Base-by-base conservation (phyloP, 257 asterid species). In the Coffea eugenioides region DNA sequence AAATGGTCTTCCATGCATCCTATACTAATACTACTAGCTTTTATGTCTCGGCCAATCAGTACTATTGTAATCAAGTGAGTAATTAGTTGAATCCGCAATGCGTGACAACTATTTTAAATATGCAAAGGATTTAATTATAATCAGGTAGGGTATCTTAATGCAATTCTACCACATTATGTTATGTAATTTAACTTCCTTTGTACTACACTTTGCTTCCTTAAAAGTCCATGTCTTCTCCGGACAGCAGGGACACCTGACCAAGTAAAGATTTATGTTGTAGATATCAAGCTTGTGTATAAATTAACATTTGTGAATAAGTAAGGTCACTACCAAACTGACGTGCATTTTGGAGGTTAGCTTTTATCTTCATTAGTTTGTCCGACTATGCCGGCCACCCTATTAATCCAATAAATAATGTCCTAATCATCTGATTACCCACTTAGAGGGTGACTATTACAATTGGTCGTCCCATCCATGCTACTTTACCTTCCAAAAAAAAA, bases 381-480 rank as follows among this genome's bases (percentile, higher is more conserved):
- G 62, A 84, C 87, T 87, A 86, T 88, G 97, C 97, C 96, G 97
- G 97, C 98, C 88, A 80, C 51, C 69, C 75, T 51, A 85, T 82
- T 75, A 56, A 39, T 75, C 79, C 66, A 54, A 83, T 36, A 59
- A 79, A 80, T 76, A 79, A 83, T 77, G 31, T 31, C 14, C 39
- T 70, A 64, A 73, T 72, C 62, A 27, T 71, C 82, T 54, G 36
- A 46, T 57, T 39, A 73, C 57, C 59, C 43, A 2, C 43, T 39
- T 39, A 39, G 4, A 39, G 62, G 43, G 10, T 52, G 80, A 78
- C 86, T 18, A 62, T 74, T 85, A 3, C 77, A 54, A 43, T 71
- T 62, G 66, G 41, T 45, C 70, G 71, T 51, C 62, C 46, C 21
- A 65, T 52, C 49, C 27, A 65, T 79, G 76, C 46, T 8, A 67